Evolutionary conservation across 306 rosid genomes (phyloP).

Genomic region (Quercus variabilis): DNA sequence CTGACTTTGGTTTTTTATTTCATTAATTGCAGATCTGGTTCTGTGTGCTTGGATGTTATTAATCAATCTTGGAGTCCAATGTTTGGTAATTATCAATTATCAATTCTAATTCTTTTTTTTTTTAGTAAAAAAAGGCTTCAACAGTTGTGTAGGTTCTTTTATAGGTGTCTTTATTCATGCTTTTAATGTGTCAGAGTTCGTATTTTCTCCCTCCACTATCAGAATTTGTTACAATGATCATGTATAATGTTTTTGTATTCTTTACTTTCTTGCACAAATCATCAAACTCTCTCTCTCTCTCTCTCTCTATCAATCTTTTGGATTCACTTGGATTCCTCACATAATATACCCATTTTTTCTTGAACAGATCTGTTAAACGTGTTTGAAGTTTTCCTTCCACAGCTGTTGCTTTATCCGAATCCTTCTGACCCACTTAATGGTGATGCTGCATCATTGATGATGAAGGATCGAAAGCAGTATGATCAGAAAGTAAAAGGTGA

Average conservation of each 20-base stretch:
- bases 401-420: slow-evolving; percentile 93
- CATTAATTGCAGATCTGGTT: slow-evolving; percentile 80
- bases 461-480: slow-evolving; percentile 77
- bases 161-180: background rate
- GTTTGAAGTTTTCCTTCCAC: slow-evolving; percentile 97
- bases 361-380: slow-evolving; percentile 85
- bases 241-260: background rate
- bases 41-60: slow-evolving; percentile 97
- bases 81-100: slow-evolving; percentile 64
- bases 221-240: background rate
- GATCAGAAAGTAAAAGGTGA: slow-evolving; percentile 94
- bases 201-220: background rate
- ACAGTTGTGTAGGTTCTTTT: slow-evolving; percentile 9
- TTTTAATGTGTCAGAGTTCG: background rate
- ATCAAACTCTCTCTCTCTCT: background rate
- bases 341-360: slow-evolving; percentile 25
- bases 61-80: slow-evolving; percentile 99
- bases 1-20: slow-evolving; percentile 35
- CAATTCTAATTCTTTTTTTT: slow-evolving; percentile 1
- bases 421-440: slow-evolving; percentile 97
- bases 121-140: slow-evolving; percentile 16
- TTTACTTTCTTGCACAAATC: background rate
- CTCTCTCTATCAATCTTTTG: background rate
- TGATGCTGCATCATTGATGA: slow-evolving; percentile 94
- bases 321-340: background rate